phyloP scores from a whole-genome alignment of 2,329 filamentous ascomycete species.

The Ophiostoma sp. region DNA sequence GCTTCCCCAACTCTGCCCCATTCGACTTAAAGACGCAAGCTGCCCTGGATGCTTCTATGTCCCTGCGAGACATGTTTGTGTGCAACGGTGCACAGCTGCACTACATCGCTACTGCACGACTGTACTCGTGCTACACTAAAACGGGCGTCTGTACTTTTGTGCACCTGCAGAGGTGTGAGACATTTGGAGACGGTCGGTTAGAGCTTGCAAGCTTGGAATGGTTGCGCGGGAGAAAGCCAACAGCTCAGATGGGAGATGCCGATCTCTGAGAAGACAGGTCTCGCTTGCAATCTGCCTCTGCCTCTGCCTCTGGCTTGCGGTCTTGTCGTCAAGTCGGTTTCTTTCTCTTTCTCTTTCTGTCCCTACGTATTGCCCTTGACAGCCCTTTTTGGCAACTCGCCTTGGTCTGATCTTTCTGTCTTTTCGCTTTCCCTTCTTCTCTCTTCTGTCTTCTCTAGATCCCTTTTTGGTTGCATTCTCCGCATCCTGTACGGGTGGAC shows the following conservation, averaged over 20 bases:
- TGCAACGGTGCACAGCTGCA: not conserved
- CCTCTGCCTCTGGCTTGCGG: not conserved
- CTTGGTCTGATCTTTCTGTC: not conserved
- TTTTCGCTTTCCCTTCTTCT: not conserved
- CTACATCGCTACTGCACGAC: not conserved
- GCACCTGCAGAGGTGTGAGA: not conserved
- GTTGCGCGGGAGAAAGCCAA: too few species aligned
- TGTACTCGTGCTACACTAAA: not conserved
- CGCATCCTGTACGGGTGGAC: not conserved
- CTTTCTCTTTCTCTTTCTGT: not conserved
- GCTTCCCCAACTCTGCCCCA: too few species aligned
- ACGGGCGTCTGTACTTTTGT: slow-evolving; percentile 9
- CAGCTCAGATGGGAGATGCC: too few species aligned
- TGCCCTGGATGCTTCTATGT: not conserved
- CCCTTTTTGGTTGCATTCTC: slow-evolving; percentile 6
- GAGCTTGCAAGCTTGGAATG: too few species aligned
- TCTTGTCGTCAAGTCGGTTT: not conserved
- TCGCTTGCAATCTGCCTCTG: not conserved
- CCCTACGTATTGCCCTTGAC: too few species aligned
- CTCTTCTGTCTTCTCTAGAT: not conserved
- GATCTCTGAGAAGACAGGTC: not conserved
- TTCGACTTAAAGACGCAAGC: too few species aligned
- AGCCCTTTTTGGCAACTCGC: not conserved
- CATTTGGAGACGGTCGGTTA: not conserved
- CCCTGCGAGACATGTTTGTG: slow-evolving; percentile 8